Base-by-base conservation (phyloP, 129 eudicot genomes). In the Lactuca sativa region DNA sequence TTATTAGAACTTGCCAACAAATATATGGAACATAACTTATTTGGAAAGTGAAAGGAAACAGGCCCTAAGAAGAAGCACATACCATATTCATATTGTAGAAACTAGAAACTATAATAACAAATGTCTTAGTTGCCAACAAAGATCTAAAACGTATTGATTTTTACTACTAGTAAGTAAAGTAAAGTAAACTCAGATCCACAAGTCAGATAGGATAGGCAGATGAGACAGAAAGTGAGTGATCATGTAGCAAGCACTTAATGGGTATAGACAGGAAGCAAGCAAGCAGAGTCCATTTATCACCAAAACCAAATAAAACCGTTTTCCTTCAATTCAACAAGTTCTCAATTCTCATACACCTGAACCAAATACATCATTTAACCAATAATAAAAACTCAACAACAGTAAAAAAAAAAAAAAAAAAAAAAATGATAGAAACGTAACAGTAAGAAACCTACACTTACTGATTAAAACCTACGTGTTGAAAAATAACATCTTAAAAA, bases 291-390 rank as follows among this genome's bases (percentile, higher is more conserved):
- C 90, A 82, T 69, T 72, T 73, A 83, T 86, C 96, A 89, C 79
- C 86, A 81, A 88, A 67, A 83, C 87, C 73, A 86, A 84, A 84
- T 79, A 86, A 89, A 83, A 80, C 85, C 87, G 84, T 82, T 85
- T 78, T 84, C 86, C 81, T 33, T 78, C 96, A 62, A 36, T 64
- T 48, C 84, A 85, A 81, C 80, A 80, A 89, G 92, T 93, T 86
- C 84, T 86, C 87, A 84, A n/a, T n/a, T n/a, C n/a, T n/a, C n/a
- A n/a, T 71, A 80, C 67, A 90, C 96, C 96, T 90, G 96, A 86
- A 82, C 82, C 90, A 86, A 71, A 80, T 79, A 82, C 64, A 66
- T 79, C 60, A 43, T 67, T 53, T 73, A 86, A 54, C 66, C 33
- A 52, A 49, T 38, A 40, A 59, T 13, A 10, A 65, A 41, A 0